Evolutionary conservation across 2,329 filamentous ascomycete genomes (phyloP), one percentile per base, ranked within the genome.

Genomic region (Ophiosphaerella herpotricha): DNA sequence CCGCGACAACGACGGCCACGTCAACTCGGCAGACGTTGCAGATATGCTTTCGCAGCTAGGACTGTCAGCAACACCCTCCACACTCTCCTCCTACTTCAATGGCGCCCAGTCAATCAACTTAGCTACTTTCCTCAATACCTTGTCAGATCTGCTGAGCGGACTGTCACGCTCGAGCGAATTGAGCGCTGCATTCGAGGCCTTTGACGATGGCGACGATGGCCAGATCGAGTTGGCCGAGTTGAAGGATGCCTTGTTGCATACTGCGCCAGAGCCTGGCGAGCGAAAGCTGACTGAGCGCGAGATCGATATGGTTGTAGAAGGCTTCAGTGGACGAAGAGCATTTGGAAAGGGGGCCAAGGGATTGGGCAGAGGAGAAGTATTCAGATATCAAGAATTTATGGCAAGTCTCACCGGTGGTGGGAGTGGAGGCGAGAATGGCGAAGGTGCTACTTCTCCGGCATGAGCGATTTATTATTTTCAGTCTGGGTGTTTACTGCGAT

Each of bases 141-240:
- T 99, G 2, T 89, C 92, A 1, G 83, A 84, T 8, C 82, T 89
- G 2, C 79, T 97, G 3, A 84, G 85, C 1, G 82, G 86, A 0
- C 79, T 97, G 14, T 95, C 90, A 0, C 86, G 89, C 0, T 84
- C 85, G 18, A 82, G 85, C 13, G 94, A 99, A 69, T 82, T 99
- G 8, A 78, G 91, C 16, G 93, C 91, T 1, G 94, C 94, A 0
- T 93, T 99, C 61, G 91, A 91, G 2, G 94, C 94, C 0, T 97
- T 97, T 69, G 94, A 99, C 67, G 90, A 96, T 55, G 91, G 96
- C 56, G 94, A 99, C 70, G 94, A 89, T 64, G 94, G 94, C 3
- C 91, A 97, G 73, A 85, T 97, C 34, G 91, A 97, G 68, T 77
- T 96, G 16, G 82, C 78, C 0, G 91, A 96, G 72, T 75, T 99